phyloP scores from a whole-genome alignment of 1,284 basidiomycete species.

The Cystobasidiaceae sp. region DNA sequence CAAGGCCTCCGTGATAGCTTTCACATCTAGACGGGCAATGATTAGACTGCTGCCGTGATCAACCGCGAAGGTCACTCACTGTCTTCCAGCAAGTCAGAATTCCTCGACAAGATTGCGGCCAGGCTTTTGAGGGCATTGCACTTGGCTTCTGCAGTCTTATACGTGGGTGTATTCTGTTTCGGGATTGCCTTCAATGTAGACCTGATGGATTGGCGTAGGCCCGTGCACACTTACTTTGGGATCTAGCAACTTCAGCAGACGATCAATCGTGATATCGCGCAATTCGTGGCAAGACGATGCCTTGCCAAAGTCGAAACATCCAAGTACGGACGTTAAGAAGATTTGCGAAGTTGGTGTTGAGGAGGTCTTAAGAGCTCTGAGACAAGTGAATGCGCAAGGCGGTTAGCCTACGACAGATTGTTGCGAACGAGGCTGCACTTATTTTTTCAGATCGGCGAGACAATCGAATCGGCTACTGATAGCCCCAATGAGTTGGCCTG shows the following conservation, averaged over 20 bases:
- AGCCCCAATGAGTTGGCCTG: conserved; percentile 59
- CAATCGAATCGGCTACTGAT: conserved; percentile 66
- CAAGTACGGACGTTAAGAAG: conserved; percentile 1
- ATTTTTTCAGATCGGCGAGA: conserved; percentile 62
- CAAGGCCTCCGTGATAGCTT: conserved; percentile 37
- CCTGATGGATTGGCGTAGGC: background rate
- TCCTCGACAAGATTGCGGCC: conserved; percentile 21
- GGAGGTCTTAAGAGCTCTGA: background rate
- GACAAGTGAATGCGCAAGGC: conserved; percentile 4
- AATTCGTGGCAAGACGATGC: background rate
- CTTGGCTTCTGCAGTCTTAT: conserved; percentile 36
- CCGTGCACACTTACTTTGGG: conserved; percentile 12
- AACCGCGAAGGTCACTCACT: background rate
- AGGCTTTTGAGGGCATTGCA: conserved; percentile 40
- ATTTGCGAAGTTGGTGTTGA: conserved; percentile 1
- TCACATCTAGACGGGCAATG: conserved; percentile 33
- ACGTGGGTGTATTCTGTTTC: conserved; percentile 30
- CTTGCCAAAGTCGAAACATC: conserved; percentile 1
- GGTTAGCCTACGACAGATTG: background rate
- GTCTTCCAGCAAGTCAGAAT: background rate
- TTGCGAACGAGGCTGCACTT: conserved; percentile 47
- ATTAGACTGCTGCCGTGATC: background rate
- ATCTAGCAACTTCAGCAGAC: conserved; percentile 25
- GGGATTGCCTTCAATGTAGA: background rate
- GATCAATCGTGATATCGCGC: background rate